Evolutionary conservation across 257 asterid species (phyloP), one percentile per base, ranked within the genome.

Genomic region (Perilla frutescens): DNA sequence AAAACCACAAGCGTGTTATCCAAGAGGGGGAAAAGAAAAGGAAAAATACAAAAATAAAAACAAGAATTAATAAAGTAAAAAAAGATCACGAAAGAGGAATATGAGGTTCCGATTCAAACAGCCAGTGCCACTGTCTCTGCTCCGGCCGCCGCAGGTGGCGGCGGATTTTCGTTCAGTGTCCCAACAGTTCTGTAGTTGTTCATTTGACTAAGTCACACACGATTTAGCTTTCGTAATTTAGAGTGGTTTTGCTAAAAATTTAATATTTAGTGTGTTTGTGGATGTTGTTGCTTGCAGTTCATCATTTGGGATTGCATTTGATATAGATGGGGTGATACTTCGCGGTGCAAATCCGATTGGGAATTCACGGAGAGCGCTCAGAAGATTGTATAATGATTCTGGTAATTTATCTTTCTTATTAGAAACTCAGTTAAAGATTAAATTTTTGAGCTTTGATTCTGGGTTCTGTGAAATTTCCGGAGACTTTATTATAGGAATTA

Each of bases 291-390:
- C 20, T 14, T 36, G 43, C 77, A 71, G 81, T 48, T 72, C 86
- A 72, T 75, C 91, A 26, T 86, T 77, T 77, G 94, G 93, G 60
- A 81, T 88, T 75, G 91, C 94, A 8, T 88, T 88, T 76, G 94
- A 88, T 68, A 77, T 88, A 36, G 89, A 86, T 71, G 93, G 93
- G 31, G 93, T 85, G 66, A 74, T 86, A 56, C 87, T 88, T 31
- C 86, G 88, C 8, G 91, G 90, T 39, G 62, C 73, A 20, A 79
- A 49, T 56, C 93, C 91, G 26, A 84, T 85, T 81, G 91, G 91
- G 29, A 86, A 84, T 74, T 88, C 93, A 11, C 80, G 80, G 6
- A 64, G 56, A 37, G 91, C 89, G 15, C 82, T 88, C 66, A 77
- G 68, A 55, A 86, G 86, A 81, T 73, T 86, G 64, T 88, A 75